Evolutionary conservation across 768 basidiomycete genomes (phyloP), one percentile per base, ranked within the genome.

Genomic region (Mrakia gelida): DNA sequence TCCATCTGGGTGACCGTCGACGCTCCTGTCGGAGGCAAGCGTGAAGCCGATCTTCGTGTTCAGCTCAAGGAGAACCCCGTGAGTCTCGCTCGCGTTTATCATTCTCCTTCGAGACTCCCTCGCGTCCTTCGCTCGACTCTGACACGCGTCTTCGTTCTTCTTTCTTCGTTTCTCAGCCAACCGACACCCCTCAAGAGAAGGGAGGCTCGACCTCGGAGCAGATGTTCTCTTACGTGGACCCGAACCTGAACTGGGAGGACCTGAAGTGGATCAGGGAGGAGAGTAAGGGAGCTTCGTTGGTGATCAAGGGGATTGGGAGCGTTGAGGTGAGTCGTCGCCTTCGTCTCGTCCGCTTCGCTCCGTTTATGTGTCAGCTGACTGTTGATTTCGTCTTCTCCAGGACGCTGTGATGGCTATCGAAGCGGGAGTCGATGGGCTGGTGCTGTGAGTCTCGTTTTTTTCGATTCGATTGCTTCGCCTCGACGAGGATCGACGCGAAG

Each of bases 371-470:
- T 56, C 7, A 18, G 45, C 45, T 26, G 26, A 23, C 54, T 16
- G 7, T 56, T n/a, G 21, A 21, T 28, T 1, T 49, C n/a, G 15
- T 26, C 38, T 28, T 18, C 6, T 34, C 9, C 71, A 49, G 52
- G 65, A 86, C 78, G 85, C 85, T 11, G 82, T 82, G 38, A 80
- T 82, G 15, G 85, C 86, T 8, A 80, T 85, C 23, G 81, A 86
- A 45, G 81, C 86, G 63, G 86, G 86, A 10, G 85, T 84, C 65
- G 83, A 84, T 34, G 86, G 85, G 0, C 83, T 87, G 13, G 85
- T 86, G 30, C 79, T 87, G 59, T 59, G 26, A 26, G 59, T 11
- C 26, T 59, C 28, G 26, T 59, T 28, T 59, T 13, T n/a, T 28
- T 18, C 26, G 26, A 2, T 28, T 28, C 59, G 26, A 3, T 13